Base-by-base conservation (phyloP, 805 yeast genomes). In the Kodamaea jinghongensis region DNA sequence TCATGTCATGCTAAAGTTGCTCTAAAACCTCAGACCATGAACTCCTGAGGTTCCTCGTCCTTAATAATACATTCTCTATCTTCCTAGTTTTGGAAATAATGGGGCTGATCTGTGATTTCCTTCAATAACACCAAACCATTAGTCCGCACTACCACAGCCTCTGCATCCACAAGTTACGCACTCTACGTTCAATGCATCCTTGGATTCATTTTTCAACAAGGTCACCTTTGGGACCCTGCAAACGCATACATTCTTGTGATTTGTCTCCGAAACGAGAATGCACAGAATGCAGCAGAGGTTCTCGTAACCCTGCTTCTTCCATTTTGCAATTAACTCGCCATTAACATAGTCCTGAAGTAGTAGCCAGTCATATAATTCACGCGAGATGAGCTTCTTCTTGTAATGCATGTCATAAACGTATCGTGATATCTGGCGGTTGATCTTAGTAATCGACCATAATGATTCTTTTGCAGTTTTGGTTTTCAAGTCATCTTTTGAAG, bases 231-330 rank as follows among this genome's bases (percentile, higher is more conserved):
- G 96, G 2, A 89, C 96, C 40, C 97, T 65, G 55, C 97, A 89
- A 14, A 89, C 78, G 60, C 97, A 89, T 0, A 88, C 76, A 4
- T 78, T 73, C 30, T 50, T 52, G 50, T 81, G 84, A 49, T 76
- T 76, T 32, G 73, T 79, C 45, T 83, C 88, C 28, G 60, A 60
- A 17, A 71, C 71, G 51, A 77, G 78, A 25, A 89, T 86, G 56
- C 97, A 89, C 46, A 75, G 72, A 43, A 89, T 59, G 56, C 97
- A 89, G 55, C 97, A 89, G 34, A 89, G 63, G 41, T 82, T 76
- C 55, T 89, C 96, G 58, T 89, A 89, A 7, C 96, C 96, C 53
- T 77, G 81, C 53, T 81, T 82, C 60, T 78, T 79, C 90, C 90
- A 83, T 46, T 67, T 89, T 15, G 96, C 91, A 22, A 89, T 86